Evolutionary conservation across 345 rosid species (phyloP), one percentile per base, ranked within the genome.

Genomic region (Murraya koenigii): DNA sequence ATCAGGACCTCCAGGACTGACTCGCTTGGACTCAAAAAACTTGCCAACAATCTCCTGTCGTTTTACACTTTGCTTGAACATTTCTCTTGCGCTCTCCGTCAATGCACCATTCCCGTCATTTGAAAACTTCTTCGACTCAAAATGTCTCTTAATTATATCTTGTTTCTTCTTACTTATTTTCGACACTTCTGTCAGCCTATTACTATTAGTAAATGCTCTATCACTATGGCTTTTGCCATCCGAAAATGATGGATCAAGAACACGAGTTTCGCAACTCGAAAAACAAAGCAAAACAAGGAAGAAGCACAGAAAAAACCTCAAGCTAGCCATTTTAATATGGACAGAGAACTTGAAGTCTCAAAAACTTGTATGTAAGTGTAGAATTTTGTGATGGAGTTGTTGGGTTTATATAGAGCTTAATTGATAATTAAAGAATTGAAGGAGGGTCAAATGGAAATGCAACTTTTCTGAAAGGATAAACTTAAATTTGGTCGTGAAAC

Each of bases 1-100:
- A 78, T 90, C 91, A 23, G 92, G 93, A 58, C 97, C 93, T 17
- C 97, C 97, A 20, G 94, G 97, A 78, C 92, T 89, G 0, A 80
- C 72, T 66, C 92, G 64, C 38, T 73, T 76, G 52, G 97, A 73
- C 60, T 83, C 74, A 23, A 81, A 76, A 75, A 76, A 83, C 69
- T n/a, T 80, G 54, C 88, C 89, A 58, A 61, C 19, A 10, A 65
- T 39, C 44, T 81, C 64, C 32, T 85, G 84, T 77, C 87, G 86
- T 26, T 44, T 26, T 36, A 86, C 75, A 78, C 88, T 90, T 32
- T 80, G 85, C 52, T 82, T 79, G 83, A 87, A 75, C 68, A 83
- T 86, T 77, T 85, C 71, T 72, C 78, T 82, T 19, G 87, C 88
- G 59, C 75, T 85, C 80, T 84, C 86, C 74, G 84, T 86, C 80